These are phyloP conservation scores for Xylaria castorea DNA, from an alignment of 495 filamentous ascomycete genomes.

Conservation along the genomic window DNA sequence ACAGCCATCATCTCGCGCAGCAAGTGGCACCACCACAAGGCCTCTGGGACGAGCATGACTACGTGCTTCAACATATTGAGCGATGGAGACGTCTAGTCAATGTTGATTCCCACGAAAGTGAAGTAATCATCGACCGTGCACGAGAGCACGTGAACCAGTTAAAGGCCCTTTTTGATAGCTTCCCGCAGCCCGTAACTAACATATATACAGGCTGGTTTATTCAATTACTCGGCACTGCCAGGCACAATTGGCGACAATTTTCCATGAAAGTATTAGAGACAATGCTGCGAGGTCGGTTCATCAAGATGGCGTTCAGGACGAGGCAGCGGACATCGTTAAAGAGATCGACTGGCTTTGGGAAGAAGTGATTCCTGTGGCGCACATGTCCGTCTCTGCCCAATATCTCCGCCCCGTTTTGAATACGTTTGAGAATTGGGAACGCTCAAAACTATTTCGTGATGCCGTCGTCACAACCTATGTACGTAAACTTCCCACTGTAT, in stretches of 20 bases:
- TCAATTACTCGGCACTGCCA: constrained; percentile 38
- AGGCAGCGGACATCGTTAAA: constrained; percentile 14
- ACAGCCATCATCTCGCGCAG: background rate
- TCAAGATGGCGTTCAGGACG: constrained; percentile 9
- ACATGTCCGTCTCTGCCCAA: constrained; percentile 41
- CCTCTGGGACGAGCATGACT: constrained; percentile 25
- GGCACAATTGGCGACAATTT: constrained; percentile 36
- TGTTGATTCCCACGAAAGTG: constrained; percentile 23
- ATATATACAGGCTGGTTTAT: constrained; percentile 32
- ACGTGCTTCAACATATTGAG: constrained; percentile 19
- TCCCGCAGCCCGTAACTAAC: constrained; percentile 22
- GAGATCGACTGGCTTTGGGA: constrained; percentile 31
- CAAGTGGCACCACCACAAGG: background rate
- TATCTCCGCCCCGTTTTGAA: constrained; percentile 35
- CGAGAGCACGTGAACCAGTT: constrained; percentile 37
- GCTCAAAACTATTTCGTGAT: constrained; percentile 27
- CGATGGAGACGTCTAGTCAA: constrained; percentile 18
- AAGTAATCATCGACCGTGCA: constrained; percentile 31
- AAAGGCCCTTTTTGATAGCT: constrained; percentile 4
- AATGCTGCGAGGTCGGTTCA: background rate
- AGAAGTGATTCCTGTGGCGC: constrained; percentile 33
- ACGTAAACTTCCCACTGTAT: constrained; percentile 12
- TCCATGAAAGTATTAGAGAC: constrained; percentile 30
- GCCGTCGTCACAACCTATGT: constrained; percentile 34
- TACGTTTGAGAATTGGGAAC: constrained; percentile 25